Conservation (phyloP, 768 basidiomycete species). For the Chlorophyllum brunneum region DNA sequence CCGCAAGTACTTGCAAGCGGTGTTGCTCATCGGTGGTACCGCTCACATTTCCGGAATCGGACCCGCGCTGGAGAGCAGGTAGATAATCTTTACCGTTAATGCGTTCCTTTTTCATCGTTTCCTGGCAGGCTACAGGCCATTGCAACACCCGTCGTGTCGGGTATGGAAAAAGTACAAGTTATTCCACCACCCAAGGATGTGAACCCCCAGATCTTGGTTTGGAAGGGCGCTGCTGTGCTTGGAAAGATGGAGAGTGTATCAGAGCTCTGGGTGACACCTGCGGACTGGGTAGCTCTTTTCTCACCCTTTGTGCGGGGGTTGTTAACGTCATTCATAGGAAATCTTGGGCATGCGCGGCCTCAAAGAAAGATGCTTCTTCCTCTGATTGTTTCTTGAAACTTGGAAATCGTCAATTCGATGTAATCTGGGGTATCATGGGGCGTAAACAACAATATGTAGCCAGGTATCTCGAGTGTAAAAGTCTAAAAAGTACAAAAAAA, state of each 20-base stretch:
- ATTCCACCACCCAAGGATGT: conserved; percentile 94
- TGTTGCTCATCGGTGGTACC: conserved; percentile 84
- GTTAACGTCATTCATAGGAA: conserved; percentile 42
- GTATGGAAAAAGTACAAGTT: conserved; percentile 86
- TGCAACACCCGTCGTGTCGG: conserved; percentile 74
- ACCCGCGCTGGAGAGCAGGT: conserved; percentile 88
- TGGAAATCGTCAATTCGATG: neutral
- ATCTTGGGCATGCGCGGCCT: conserved; percentile 75
- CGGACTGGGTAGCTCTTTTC: conserved; percentile 72
- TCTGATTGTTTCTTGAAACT: conserved; percentile 35
- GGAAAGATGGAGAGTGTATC: conserved; percentile 87
- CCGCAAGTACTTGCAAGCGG: conserved; percentile 82
- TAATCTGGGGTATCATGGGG: conserved; percentile 9
- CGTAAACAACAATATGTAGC: conserved; percentile 1
- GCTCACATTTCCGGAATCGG: conserved; percentile 79
- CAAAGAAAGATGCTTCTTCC: conserved; percentile 79
- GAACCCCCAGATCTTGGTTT: conserved; percentile 84
- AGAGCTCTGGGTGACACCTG: conserved; percentile 84
- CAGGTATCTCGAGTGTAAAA: neutral
- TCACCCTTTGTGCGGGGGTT: neutral
- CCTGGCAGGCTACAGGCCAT: conserved; percentile 68
- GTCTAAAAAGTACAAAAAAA: neutral
- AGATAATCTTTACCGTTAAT: neutral
- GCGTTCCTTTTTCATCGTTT: conserved; percentile 4
- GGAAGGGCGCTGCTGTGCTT: conserved; percentile 93